Percentiles rank a stretch among this genome's conserved stretches.
phyloP scores from a whole-genome alignment of 2,329 filamentous ascomycete species.

The Aspergillus hiratsukae region DNA sequence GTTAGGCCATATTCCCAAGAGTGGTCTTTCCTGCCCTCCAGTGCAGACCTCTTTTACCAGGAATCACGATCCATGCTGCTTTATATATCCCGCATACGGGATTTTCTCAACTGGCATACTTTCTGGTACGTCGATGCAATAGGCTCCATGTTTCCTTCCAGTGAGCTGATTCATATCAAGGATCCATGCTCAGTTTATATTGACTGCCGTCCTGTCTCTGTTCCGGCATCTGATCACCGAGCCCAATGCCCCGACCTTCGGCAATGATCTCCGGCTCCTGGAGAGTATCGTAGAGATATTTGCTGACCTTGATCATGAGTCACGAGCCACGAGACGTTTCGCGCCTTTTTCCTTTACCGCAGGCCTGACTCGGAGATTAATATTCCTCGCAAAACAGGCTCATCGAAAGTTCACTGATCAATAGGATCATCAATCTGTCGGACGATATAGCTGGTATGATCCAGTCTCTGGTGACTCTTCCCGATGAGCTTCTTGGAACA shows the following conservation, averaged over 20 bases:
- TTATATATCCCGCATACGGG: conserved; percentile 15
- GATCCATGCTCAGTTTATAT: conserved; percentile 21
- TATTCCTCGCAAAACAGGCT: conserved; percentile 22
- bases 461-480: too few species aligned
- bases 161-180: conserved; percentile 3
- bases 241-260: conserved; percentile 10
- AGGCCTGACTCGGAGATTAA: conserved; percentile 14
- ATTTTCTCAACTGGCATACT: conserved; percentile 17
- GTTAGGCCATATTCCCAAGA: conserved; percentile 2
- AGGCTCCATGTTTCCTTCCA: neutral
- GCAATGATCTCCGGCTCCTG: conserved; percentile 15
- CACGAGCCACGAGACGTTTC: conserved; percentile 10
- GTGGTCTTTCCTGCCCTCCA: conserved; percentile 17
- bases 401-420: too few species aligned
- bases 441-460: too few species aligned
- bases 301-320: conserved; percentile 6
- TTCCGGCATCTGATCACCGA: conserved; percentile 18
- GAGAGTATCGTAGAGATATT: conserved; percentile 14
- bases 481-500: too few species aligned
- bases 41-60: conserved; percentile 18
- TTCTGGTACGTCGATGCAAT: conserved; percentile 16
- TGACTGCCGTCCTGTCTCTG: conserved; percentile 18
- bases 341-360: conserved; percentile 19
- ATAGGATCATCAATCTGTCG: too few species aligned
- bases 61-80: conserved; percentile 19